A percentile compares a stretch with the other conserved stretches of the same genome.
Conservation (phyloP, 495 filamentous ascomycete species). For the Thozetella sp. region DNA sequence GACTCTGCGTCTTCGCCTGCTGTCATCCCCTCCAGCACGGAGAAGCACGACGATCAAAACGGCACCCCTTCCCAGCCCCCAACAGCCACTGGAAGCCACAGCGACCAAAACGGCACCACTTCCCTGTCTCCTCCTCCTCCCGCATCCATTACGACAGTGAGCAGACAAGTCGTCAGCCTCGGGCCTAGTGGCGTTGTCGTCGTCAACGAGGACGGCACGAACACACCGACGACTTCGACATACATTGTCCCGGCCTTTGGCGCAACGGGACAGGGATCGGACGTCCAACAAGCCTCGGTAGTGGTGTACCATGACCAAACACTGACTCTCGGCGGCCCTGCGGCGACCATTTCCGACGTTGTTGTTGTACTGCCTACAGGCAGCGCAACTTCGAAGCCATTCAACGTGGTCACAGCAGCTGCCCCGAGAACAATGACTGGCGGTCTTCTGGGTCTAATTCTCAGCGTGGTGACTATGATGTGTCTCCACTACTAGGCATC, state of each 20-base stretch:
- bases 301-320: background rate
- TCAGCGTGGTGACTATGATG: background rate
- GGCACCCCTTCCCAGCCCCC: too few relatives aligned
- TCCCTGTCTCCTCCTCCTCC: background rate
- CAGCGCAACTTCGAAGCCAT: background rate
- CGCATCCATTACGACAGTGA: background rate
- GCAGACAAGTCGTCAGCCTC: background rate
- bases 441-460: background rate
- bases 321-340: background rate
- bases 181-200: background rate
- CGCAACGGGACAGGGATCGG: background rate
- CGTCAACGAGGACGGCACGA: background rate
- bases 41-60: too few relatives aligned
- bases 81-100: background rate
- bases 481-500: too few relatives aligned
- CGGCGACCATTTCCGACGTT: background rate
- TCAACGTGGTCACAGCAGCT: background rate
- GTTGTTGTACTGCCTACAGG: background rate
- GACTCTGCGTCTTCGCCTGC: too few relatives aligned
- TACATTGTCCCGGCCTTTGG: background rate
- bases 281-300: background rate
- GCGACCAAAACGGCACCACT: background rate
- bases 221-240: background rate
- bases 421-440: background rate
- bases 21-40: too few relatives aligned